phyloP scores from a whole-genome alignment of 1,284 basidiomycete genomes.

The Apiotrichum mycotoxinovorans region DNA sequence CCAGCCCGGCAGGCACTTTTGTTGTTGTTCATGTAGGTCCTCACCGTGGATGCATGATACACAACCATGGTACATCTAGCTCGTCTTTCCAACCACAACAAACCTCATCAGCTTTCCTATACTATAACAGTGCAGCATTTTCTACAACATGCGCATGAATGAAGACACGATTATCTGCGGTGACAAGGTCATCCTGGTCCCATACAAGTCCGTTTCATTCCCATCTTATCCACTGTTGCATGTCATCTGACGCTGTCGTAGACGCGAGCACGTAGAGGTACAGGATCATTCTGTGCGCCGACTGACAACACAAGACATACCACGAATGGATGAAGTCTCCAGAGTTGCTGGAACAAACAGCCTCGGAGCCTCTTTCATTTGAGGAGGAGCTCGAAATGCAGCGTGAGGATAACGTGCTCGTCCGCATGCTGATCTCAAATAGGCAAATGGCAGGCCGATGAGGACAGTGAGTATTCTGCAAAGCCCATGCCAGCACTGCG shows the following conservation, averaged over 20 bases:
- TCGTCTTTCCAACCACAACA: neutral
- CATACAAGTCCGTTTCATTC: constrained; percentile 58
- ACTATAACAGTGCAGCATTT: neutral
- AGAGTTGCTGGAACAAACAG: constrained; percentile 71
- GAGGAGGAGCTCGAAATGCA: constrained; percentile 93
- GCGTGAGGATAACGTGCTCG: constrained; percentile 53
- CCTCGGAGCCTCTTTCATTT: constrained; percentile 76
- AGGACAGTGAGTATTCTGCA: constrained; percentile 67
- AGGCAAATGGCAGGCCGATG: constrained; percentile 82
- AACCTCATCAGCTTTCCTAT: neutral
- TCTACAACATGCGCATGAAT: constrained; percentile 59
- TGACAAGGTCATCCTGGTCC: constrained; percentile 63
- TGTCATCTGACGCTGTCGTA: constrained; percentile 25
- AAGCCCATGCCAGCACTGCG: neutral
- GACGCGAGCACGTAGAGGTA: constrained; percentile 62
- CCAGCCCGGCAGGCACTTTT: neutral
- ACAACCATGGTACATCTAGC: no score
- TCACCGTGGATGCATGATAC: no score
- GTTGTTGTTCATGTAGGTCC: neutral
- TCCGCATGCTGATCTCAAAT: neutral
- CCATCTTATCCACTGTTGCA: neutral
- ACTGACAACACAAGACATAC: constrained; percentile 64
- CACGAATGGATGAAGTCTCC: constrained; percentile 86
- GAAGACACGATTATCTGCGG: constrained; percentile 62
- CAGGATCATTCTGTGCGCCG: constrained; percentile 16